Percentiles rank a stretch among this genome's conserved stretches.
Evolutionary conservation across 202 grass and related monocot genomes (phyloP).

Genomic region (Bolboschoenoplectus hybrid): DNA sequence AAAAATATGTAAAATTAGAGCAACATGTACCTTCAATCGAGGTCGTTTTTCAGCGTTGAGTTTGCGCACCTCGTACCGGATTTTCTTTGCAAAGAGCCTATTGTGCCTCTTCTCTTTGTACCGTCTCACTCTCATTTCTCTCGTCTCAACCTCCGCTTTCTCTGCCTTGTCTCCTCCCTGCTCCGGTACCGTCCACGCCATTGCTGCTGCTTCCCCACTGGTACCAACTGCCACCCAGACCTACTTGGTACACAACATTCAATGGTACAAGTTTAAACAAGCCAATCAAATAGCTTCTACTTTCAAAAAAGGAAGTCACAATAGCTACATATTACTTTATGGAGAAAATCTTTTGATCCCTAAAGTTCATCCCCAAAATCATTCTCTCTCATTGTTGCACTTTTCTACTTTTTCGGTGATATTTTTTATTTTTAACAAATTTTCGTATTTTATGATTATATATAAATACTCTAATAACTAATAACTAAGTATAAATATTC

Average conservation of each 20-base stretch:
- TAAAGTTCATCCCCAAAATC: no score
- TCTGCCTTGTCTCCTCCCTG: constrained; percentile 37
- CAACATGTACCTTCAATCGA: constrained; percentile 66
- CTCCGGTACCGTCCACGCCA: constrained; percentile 46
- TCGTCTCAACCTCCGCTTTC: constrained; percentile 24
- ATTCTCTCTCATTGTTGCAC: no score
- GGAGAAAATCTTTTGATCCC: no score
- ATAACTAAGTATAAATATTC: no score
- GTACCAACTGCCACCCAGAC: constrained; percentile 64
- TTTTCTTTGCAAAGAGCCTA: constrained; percentile 74
- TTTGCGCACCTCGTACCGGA: constrained; percentile 94
- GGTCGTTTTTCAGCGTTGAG: constrained; percentile 82
- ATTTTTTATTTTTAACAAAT: no score
- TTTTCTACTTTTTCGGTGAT: no score
- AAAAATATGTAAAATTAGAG: neutral
- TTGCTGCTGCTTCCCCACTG: neutral
- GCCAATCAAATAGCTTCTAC: neutral
- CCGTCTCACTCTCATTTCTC: constrained; percentile 58
- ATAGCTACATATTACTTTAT: no score
- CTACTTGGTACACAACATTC: constrained; percentile 39
- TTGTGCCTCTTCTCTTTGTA: constrained; percentile 91
- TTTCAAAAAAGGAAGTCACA: neutral
- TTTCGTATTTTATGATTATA: no score
- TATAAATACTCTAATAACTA: no score
- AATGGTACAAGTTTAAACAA: neutral